Conservation (phyloP, 108 stramenopile species). For the Nitzschia sp. region DNA sequence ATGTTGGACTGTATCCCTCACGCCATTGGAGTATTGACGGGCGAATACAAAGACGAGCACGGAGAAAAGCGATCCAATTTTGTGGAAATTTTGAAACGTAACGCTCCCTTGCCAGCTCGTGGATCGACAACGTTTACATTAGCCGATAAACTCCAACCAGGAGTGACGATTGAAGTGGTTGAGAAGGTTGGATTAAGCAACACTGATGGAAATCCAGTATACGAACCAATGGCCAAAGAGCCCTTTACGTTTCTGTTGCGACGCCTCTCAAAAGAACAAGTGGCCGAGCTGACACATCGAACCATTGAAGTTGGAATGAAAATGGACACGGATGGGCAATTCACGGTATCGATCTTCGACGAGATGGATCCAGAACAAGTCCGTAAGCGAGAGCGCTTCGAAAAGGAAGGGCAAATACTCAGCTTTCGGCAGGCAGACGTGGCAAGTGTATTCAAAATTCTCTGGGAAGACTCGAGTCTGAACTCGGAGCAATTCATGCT, state of each 20-base stretch:
- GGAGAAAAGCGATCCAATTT: conserved; percentile 18
- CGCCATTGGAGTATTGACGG: conserved; percentile 68
- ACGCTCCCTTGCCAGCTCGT: conserved; percentile 63
- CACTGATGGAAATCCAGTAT: conserved; percentile 19
- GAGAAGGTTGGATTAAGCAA: conserved; percentile 53
- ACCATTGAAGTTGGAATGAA: conserved; percentile 72
- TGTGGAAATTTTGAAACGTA: conserved; percentile 60
- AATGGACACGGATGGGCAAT: conserved; percentile 59
- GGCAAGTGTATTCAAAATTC: background rate
- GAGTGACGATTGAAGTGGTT: conserved; percentile 73
- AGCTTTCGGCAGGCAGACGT: conserved; percentile 4
- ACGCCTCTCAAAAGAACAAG: conserved; percentile 39
- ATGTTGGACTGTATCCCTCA: conserved; percentile 86
- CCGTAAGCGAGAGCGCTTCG: conserved; percentile 46
- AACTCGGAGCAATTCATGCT: conserved; percentile 39
- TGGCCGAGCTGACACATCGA: conserved; percentile 28
- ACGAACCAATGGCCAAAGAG: conserved; percentile 54
- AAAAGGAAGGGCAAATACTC: conserved; percentile 12
- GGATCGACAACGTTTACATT: conserved; percentile 65
- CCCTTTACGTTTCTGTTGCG: conserved; percentile 76
- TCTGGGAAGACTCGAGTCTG: conserved; percentile 16
- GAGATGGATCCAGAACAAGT: conserved; percentile 79
- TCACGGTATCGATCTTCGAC: conserved; percentile 78
- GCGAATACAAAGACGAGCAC: too few species aligned
- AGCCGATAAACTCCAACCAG: conserved; percentile 57